These are phyloP conservation scores for Xylariaceae sp. DNA, from an alignment of 2,329 filamentous ascomycete species.

Conservation along the genomic window DNA sequence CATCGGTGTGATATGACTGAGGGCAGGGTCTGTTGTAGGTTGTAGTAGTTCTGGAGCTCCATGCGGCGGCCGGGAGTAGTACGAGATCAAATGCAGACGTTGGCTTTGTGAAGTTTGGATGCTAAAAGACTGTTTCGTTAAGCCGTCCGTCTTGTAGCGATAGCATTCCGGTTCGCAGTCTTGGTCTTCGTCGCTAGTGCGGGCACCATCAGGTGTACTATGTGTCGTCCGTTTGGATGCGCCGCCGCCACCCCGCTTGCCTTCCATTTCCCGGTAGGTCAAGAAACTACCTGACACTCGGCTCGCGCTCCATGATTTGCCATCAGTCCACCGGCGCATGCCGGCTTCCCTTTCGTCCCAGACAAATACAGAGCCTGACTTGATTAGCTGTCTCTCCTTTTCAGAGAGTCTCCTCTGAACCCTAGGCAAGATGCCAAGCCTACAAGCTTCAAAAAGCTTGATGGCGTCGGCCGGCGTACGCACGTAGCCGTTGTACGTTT, in stretches of 20 bases:
- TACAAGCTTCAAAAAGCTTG: constrained; percentile 95
- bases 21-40: constrained; percentile 70
- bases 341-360: constrained; percentile 98
- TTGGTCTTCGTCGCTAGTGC: constrained; percentile 78
- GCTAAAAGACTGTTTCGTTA: constrained; percentile 99
- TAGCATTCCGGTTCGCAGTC: constrained; percentile 85
- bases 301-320: constrained; percentile 98
- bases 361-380: constrained; percentile 96
- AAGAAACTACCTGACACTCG: constrained; percentile 95
- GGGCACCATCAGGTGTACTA: constrained; percentile 78
- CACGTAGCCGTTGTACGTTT: constrained; percentile 93
- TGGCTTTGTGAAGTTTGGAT: constrained; percentile 87
- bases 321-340: constrained; percentile 97
- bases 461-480: constrained; percentile 96
- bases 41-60: constrained; percentile 68
- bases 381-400: constrained; percentile 93
- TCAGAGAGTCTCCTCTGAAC: constrained; percentile 92
- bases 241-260: constrained; percentile 77
- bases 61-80: constrained; percentile 78
- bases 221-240: constrained; percentile 52
- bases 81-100: constrained; percentile 95
- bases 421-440: constrained; percentile 79
- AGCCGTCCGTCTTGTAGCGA: constrained; percentile 88
- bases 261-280: constrained; percentile 98
- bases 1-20: constrained; percentile 76